Base-by-base conservation (phyloP, 2,329 filamentous ascomycete species). In the Aspergillus sp. region DNA sequence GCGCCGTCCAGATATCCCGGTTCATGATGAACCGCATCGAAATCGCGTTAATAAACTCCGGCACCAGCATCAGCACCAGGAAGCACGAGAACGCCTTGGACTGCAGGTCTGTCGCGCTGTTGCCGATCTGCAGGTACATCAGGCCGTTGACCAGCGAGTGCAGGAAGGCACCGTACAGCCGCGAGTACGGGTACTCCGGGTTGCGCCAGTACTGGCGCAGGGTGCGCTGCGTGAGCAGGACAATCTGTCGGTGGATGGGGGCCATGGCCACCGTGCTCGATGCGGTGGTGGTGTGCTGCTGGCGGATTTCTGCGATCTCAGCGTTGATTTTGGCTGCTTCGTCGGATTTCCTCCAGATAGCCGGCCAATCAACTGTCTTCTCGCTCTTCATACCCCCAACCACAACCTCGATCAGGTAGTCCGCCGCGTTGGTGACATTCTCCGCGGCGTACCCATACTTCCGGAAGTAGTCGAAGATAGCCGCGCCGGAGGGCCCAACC, bases 131-230 rank as follows among this genome's bases (percentile, higher is more conserved):
- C 73, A 81, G 87, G 70, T 88, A 90, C 1, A 86, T 89, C 68
- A 88, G 87, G 20, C 86, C 85, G 69, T 88, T 89, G 74, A 90
- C 85, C 61, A 89, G 80, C 1, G 84, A 85, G 40, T 87, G 76
- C 42, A 88, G 76, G 55, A 88, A 80, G 0, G 83, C 78, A 3
- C 82, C 79, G 66, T 89, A 89, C 30, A 91, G 73, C 60, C 88
- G 89, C 50, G 85, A 85, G 68, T 89, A 90, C 10, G 88, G 73
- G 65, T 91, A 91, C 1, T 82, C 83, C 0, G 87, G 85, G 48
- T 86, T 84, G 32, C 88, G 79, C 86, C 85, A 90, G 69, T 88
- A 84, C 60, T 89, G 83, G 1, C 76, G 76, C 65, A 88, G 87
- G 46, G 84, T 82, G 13, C 88, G 79, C 65, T 84, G 82, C 1